These are phyloP conservation scores for Cladophialophora yegresii DNA, from an alignment of 2,329 filamentous ascomycete genomes.

Conservation along the genomic window DNA sequence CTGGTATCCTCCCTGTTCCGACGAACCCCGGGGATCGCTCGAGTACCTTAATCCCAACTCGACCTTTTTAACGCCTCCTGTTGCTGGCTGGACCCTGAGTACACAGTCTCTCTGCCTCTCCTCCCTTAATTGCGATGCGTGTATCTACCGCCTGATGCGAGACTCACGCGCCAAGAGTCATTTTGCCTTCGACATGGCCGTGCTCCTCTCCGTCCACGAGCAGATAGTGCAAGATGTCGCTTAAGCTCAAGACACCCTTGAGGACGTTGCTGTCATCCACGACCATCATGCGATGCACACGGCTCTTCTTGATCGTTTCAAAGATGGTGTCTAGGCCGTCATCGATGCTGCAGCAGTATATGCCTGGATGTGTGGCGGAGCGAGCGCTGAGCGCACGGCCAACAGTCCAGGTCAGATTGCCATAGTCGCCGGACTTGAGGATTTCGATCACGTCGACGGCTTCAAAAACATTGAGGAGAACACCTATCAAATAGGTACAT, in stretches of 20 bases:
- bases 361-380: conserved; percentile 79
- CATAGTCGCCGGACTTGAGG: conserved; percentile 90
- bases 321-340: conserved; percentile 95
- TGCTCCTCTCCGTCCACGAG: conserved; percentile 67
- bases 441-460: conserved; percentile 95
- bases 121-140: not conserved
- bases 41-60: not conserved
- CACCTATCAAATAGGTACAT: conserved; percentile 47
- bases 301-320: conserved; percentile 90
- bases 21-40: not conserved
- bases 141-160: not conserved
- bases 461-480: conserved; percentile 93
- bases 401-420: conserved; percentile 81
- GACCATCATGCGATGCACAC: conserved; percentile 89
- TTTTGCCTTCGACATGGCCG: conserved; percentile 9
- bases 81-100: not conserved
- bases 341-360: conserved; percentile 90
- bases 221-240: conserved; percentile 95
- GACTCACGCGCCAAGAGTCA: conserved; percentile 5
- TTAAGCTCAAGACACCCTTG: conserved; percentile 86
- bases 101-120: not conserved
- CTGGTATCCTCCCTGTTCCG: not conserved
- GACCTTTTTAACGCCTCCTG: not conserved
- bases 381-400: conserved; percentile 65
- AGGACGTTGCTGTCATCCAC: conserved; percentile 87